These are phyloP conservation scores for Geranium rotundifolium DNA, from an alignment of 345 rosid genomes.

Conservation along the genomic window DNA sequence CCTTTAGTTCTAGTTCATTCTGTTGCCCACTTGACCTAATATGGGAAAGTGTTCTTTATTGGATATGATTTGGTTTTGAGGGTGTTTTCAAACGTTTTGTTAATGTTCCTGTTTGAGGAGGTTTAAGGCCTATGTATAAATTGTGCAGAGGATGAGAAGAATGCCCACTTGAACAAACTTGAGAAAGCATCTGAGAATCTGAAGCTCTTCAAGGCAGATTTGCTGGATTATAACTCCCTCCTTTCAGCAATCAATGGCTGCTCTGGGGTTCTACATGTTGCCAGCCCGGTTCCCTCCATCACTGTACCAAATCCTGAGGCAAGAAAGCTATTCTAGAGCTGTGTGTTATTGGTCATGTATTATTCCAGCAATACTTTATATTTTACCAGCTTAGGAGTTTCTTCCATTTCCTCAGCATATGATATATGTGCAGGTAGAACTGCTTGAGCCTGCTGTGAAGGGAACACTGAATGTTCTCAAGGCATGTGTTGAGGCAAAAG, in stretches of 20 bases:
- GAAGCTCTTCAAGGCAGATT: slow-evolving; percentile 26
- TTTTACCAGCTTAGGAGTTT: no score
- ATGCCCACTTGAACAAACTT: slow-evolving; percentile 15
- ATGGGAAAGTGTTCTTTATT: no score
- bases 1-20: no score
- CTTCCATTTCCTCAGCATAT: background rate
- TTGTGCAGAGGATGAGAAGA: slow-evolving; percentile 16
- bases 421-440: slow-evolving; percentile 11
- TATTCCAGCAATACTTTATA: no score
- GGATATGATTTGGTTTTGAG: background rate
- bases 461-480: slow-evolving; percentile 27
- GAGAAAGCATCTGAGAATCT: slow-evolving; percentile 22
- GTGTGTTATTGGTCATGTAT: background rate
- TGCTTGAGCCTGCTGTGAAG: slow-evolving; percentile 22
- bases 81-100: background rate
- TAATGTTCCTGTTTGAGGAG: background rate
- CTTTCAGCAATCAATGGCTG: slow-evolving; percentile 20
- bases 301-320: slow-evolving; percentile 13
- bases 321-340: background rate
- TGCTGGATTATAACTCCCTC: slow-evolving; percentile 21
- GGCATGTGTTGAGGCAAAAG: slow-evolving; percentile 19
- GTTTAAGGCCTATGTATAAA: background rate
- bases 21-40: no score
- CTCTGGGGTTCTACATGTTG: slow-evolving; percentile 23
- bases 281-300: slow-evolving; percentile 18